Evolutionary conservation across 257 asterid genomes (phyloP).

Genomic region (Anisodus acutangulus): DNA sequence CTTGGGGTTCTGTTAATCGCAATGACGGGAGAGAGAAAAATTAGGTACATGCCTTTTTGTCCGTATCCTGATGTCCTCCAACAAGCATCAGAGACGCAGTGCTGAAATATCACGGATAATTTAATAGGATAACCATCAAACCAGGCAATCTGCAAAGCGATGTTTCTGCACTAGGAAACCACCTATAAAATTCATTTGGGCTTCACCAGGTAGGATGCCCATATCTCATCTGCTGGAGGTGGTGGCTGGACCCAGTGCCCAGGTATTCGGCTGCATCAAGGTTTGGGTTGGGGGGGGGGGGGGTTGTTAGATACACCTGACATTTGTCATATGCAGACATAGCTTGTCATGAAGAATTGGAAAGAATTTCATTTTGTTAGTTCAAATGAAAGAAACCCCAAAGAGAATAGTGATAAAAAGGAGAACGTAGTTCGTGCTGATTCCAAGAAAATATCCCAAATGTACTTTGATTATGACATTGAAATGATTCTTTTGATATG

Average conservation of each 20-base stretch:
- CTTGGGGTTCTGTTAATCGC: background rate
- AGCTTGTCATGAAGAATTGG: background rate
- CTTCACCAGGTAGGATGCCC: slow-evolving; percentile 86
- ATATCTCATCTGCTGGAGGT: slow-evolving; percentile 79
- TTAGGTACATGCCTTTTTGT: background rate
- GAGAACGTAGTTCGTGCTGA: background rate
- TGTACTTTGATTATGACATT: background rate
- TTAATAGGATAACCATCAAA: slow-evolving; percentile 16
- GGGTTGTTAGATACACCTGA: background rate
- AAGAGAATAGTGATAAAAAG: background rate
- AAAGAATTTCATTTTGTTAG: background rate
- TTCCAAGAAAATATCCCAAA: background rate
- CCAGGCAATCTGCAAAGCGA: background rate
- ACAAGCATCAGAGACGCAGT: background rate
- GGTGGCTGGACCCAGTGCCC: slow-evolving; percentile 95
- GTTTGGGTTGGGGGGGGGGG: background rate
- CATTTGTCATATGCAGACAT: background rate
- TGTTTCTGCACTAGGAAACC: background rate
- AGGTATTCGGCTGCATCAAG: slow-evolving; percentile 77
- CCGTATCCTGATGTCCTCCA: background rate
- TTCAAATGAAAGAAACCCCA: background rate
- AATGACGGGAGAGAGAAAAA: background rate
- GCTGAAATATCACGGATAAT: background rate
- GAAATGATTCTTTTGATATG: background rate
- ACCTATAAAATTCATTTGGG: slow-evolving; percentile 41